Conservation (phyloP, 2,329 filamentous ascomycete species). For the Nemania serpens region DNA sequence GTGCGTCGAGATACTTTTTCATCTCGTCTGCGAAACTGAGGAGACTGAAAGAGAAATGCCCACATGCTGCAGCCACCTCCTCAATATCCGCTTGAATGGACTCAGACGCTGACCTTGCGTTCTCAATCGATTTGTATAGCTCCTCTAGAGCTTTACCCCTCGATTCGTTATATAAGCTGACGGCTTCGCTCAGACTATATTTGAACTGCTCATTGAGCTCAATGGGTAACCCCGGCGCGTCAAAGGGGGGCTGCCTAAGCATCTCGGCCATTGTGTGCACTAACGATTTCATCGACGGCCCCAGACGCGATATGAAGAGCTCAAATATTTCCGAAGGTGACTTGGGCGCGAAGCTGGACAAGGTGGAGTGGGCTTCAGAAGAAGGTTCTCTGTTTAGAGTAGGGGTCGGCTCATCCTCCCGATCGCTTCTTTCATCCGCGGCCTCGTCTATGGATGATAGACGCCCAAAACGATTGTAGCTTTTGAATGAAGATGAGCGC, state of each 20-base stretch:
- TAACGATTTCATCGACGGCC: conserved; percentile 95
- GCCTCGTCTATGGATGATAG: conserved; percentile 67
- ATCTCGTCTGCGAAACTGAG: conserved; percentile 91
- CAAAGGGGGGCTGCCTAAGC: conserved; percentile 84
- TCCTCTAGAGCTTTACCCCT: conserved; percentile 76
- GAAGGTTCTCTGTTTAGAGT: conserved; percentile 16
- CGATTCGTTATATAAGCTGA: conserved; percentile 77
- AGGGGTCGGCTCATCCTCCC: conserved; percentile 45
- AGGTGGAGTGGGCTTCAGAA: conserved; percentile 20
- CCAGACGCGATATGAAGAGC: conserved; percentile 84
- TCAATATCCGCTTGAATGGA: conserved; percentile 91
- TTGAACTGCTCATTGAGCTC: conserved; percentile 79
- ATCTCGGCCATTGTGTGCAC: conserved; percentile 89
- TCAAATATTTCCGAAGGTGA: conserved; percentile 86
- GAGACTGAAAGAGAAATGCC: conserved; percentile 92
- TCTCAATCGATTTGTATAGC: conserved; percentile 79
- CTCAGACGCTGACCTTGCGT: conserved; percentile 69
- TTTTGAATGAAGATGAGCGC: conserved; percentile 41
- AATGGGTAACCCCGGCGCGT: conserved; percentile 69
- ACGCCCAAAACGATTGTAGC: conserved; percentile 47
- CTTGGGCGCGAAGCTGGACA: conserved; percentile 47
- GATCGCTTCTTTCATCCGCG: conserved; percentile 60
- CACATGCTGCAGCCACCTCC: conserved; percentile 96
- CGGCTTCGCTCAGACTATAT: conserved; percentile 78
- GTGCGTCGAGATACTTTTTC: conserved; percentile 76